Conservation (phyloP, 2,329 filamentous ascomycete species). For the Claviceps maximensis region DNA sequence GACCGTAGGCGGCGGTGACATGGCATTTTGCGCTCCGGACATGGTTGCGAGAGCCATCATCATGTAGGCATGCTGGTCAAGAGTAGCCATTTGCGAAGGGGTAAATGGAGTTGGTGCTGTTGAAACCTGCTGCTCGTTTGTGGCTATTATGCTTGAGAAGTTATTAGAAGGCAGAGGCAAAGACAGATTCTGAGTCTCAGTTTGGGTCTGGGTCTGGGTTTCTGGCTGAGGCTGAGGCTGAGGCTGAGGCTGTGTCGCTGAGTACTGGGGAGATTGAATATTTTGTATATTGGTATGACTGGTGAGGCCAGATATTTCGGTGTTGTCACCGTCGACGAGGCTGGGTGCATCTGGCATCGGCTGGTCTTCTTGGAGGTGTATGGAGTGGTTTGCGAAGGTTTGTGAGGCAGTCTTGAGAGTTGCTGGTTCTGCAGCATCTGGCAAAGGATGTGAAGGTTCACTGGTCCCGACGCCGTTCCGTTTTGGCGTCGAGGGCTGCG, state of each 20-base stretch:
- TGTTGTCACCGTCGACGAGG: background rate
- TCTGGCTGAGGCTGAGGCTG: background rate
- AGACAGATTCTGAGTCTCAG: background rate
- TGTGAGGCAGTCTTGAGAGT: background rate
- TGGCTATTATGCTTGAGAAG: slow-evolving; percentile 1
- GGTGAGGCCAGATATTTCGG: slow-evolving; percentile 1
- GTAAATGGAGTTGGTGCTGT: slow-evolving; percentile 23
- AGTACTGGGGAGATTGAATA: background rate
- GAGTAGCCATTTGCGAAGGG: slow-evolving; percentile 17
- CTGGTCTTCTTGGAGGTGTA: slow-evolving; percentile 7
- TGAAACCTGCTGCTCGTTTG: slow-evolving; percentile 16
- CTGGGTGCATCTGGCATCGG: slow-evolving; percentile 8
- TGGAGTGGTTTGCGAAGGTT: background rate
- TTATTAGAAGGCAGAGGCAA: slow-evolving; percentile 2
- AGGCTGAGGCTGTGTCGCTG: slow-evolving; percentile 5
- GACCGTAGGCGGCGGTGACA: slow-evolving; percentile 30
- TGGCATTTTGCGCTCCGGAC: slow-evolving; percentile 22
- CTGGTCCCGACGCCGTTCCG: background rate
- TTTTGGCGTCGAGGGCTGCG: slow-evolving; percentile 7
- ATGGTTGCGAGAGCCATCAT: slow-evolving; percentile 32
- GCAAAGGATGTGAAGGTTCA: background rate
- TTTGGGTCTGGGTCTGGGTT: too few species aligned
- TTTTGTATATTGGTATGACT: background rate
- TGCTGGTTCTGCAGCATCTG: background rate
- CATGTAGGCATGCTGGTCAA: slow-evolving; percentile 28